Base-by-base conservation (phyloP, 2,329 filamentous ascomycete genomes). In the Amylocarpus encephaloides region DNA sequence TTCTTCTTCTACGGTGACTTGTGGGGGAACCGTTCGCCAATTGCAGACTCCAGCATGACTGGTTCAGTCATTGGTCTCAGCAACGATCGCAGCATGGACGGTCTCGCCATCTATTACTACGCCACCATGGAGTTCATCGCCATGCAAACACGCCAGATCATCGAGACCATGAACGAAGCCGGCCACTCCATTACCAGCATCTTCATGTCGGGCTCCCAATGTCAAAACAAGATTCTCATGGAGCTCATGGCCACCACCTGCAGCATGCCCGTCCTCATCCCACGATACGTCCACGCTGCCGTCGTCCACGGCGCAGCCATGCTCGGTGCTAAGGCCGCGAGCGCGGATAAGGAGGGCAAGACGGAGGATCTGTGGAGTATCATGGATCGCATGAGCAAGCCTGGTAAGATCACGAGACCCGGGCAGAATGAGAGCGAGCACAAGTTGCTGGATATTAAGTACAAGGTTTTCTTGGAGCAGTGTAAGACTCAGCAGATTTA, bases 1-100 rank as follows among this genome's bases (percentile, higher is more conserved):
- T 86, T 95, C 73, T 98, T 98, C 80, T 94, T 98, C 74, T 98
- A 98, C 68, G 93, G 93, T 56, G 93, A 98, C 66, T 77, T 97
- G 3, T 97, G 94, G 78, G 93, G 93, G 54, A 98, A 98, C 73
- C 85, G 93, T 36, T 95, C 90, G 16, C 93, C 93, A 1, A 80
- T 98, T 51, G 92, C 93, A 3, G 91, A 98, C 65, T 77, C 92
- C 22, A 86, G 83, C 70, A 98, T 98, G 93, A 86, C 86, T 59
- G 93, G 93, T 22, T 83, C 88, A 6, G 80, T 95, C 56, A 83
- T 96, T 55, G 93, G 93, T 15, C 74, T 98, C 52, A 88, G 84
- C 64, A 88, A 82, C 60, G 92, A 97, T 71, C 91, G 88, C 69
- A 87, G 82, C 61, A 79, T 93, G 43, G 88, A 95, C 64, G 86